Base-by-base conservation (phyloP, 2,329 filamentous ascomycete genomes). In the Botrytis paeoniae region DNA sequence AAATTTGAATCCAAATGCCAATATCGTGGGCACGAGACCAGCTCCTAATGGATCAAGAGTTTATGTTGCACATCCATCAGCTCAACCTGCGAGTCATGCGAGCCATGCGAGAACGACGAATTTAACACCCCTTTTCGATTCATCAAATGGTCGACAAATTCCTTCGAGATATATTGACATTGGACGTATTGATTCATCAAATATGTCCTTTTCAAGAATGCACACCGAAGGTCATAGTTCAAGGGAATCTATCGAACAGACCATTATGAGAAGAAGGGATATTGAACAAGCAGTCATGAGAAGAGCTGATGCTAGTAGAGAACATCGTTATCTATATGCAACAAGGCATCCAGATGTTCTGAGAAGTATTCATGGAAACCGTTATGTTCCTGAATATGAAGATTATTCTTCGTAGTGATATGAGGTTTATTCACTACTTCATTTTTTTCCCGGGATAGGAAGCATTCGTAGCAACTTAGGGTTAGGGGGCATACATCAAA, bases 21-120 rank as follows among this genome's bases (percentile, higher is more conserved):
- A 80, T 70, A 76, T 79, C 32, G 76, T 79, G 79, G 76, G 77
- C 81, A 81, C 77, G 79, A 81, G 79, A 82, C 77, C 80, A 77
- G 75, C 77, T 75, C 80, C 65, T 73, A 80, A 73, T 20, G 35
- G 25, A 54, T 68, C 64, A 32, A 48, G 29, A 12, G 63, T 39
- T 45, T 51, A 51, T 39, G 14, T 35, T 51, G 41, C 63, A 65
- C 51, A 57, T 18, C 43, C 43, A n/a, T 25, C 63, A 25, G 63
- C 18, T 63, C 60, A 41, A n/a, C 37, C 7, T 39, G n/a, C 60
- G 12, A 41, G 16, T 48, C 6, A 35, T 51, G 45, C 18, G 3
- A 41, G 25, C 29, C 10, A 35, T 48, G 32, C 20, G 29, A 18
- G 41, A 35, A 29, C 29, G 16, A 48, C 43, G 14, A 22, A 45